These are phyloP conservation scores for Kluyveromyces nonfermentans DNA, from an alignment of 805 yeast genomes.

Conservation along the genomic window DNA sequence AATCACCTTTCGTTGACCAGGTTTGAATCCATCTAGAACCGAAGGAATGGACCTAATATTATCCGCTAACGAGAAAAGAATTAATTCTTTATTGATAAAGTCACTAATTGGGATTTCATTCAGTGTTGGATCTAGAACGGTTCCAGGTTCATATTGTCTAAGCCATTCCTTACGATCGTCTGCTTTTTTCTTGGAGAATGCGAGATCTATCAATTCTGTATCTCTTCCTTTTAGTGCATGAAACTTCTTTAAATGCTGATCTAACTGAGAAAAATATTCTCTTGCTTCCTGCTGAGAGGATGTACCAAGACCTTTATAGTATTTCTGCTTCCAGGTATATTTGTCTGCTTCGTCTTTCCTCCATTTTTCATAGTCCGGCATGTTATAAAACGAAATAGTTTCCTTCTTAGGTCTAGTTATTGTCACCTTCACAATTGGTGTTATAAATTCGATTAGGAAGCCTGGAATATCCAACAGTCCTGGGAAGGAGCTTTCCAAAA, in stretches of 20 bases:
- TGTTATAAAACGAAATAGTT: conserved; percentile 71
- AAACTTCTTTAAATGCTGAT: conserved; percentile 76
- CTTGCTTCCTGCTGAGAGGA: conserved; percentile 75
- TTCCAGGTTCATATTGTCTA: conserved; percentile 83
- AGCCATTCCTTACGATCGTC: conserved; percentile 98
- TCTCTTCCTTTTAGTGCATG: conserved; percentile 76
- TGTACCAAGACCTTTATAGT: conserved; percentile 98
- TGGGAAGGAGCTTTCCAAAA: conserved; percentile 88
- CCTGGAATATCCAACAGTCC: conserved; percentile 88
- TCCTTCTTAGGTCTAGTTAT: conserved; percentile 52
- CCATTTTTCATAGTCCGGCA: conserved; percentile 96
- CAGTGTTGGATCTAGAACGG: conserved; percentile 74
- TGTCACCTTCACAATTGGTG: conserved; percentile 91
- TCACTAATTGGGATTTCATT: conserved; percentile 80
- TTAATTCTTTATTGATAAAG: conserved; percentile 89
- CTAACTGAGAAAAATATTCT: conserved; percentile 79
- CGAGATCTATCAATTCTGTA: conserved; percentile 71
- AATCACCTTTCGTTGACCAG: conserved; percentile 91
- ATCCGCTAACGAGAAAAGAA: conserved; percentile 93
- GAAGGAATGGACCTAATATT: conserved; percentile 92
- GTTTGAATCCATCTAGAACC: conserved; percentile 89
- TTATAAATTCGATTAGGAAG: conserved; percentile 84
- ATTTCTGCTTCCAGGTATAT: conserved; percentile 84
- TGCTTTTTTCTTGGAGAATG: conserved; percentile 89
- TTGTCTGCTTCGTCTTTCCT: conserved; percentile 68